Conservation (phyloP, 257 asterid genomes). For the Apocynum venetum region DNA sequence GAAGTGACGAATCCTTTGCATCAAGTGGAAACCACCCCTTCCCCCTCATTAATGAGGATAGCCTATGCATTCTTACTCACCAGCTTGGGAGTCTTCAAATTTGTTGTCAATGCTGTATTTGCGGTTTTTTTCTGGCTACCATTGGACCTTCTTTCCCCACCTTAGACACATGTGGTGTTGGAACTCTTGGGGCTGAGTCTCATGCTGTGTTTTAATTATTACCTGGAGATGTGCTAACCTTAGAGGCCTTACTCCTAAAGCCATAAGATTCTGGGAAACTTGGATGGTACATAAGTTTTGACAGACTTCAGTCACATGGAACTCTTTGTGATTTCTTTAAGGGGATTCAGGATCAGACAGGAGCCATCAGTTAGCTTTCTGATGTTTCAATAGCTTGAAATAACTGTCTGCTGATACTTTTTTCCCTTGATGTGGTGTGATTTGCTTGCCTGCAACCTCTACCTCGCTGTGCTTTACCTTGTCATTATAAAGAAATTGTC, state of each 20-base stretch:
- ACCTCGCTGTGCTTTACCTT: constrained; percentile 7
- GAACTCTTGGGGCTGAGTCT: neutral
- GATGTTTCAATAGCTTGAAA: neutral
- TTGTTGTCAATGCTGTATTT: neutral
- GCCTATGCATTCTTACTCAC: neutral
- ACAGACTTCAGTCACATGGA: neutral
- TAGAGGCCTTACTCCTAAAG: neutral
- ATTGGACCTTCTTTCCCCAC: neutral
- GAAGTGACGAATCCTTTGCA: neutral
- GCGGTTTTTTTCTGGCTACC: neutral
- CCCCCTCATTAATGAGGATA: neutral
- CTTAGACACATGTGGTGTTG: neutral
- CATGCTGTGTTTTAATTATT: neutral
- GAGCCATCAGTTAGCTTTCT: neutral
- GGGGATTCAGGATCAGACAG: neutral
- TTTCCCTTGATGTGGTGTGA: neutral
- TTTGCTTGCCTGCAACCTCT: neutral
- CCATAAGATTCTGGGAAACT: neutral
- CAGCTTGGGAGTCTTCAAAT: neutral
- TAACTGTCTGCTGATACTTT: neutral
- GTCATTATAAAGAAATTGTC: constrained; percentile 5
- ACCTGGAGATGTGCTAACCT: neutral
- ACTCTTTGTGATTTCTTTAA: neutral
- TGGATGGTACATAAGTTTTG: neutral
- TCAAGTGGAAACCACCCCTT: too few species aligned